phyloP scores from a whole-genome alignment of 495 filamentous ascomycete species.

The Penicillium paxilli region DNA sequence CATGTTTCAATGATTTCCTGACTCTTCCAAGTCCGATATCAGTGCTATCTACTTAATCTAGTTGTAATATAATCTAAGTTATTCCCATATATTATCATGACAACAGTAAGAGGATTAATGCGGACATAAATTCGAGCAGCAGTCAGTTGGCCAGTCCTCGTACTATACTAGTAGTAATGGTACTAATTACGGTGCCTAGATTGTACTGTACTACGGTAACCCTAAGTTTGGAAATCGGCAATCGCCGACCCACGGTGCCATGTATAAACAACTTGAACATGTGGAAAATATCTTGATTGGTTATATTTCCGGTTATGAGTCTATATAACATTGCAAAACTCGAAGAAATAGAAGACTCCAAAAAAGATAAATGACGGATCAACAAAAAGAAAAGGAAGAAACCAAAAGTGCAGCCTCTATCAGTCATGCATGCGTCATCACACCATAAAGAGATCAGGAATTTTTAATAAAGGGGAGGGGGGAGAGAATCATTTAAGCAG shows the following conservation, averaged over 20 bases:
- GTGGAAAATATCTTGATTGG: constrained; percentile 19
- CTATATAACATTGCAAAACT: constrained; percentile 17
- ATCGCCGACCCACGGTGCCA: neutral
- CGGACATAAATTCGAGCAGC: neutral
- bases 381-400: constrained; percentile 7
- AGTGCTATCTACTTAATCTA: constrained; percentile 5
- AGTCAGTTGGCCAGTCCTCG: too few species aligned
- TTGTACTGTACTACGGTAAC: too few species aligned
- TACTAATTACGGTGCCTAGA: too few species aligned
- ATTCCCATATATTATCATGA: neutral
- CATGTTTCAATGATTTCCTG: constrained; percentile 10
- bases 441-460: constrained; percentile 30
- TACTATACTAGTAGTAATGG: too few species aligned
- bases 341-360: constrained; percentile 22
- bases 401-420: constrained; percentile 30
- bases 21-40: constrained; percentile 9
- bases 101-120: neutral
- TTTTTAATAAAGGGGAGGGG: constrained; percentile 16
- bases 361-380: constrained; percentile 20
- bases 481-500: constrained; percentile 28
- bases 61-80: constrained; percentile 30
- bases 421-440: constrained; percentile 37
- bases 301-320: constrained; percentile 21
- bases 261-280: neutral
- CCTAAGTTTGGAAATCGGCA: neutral